Base-by-base conservation (phyloP, 2,329 filamentous ascomycete genomes). In the Onygenales sp. region DNA sequence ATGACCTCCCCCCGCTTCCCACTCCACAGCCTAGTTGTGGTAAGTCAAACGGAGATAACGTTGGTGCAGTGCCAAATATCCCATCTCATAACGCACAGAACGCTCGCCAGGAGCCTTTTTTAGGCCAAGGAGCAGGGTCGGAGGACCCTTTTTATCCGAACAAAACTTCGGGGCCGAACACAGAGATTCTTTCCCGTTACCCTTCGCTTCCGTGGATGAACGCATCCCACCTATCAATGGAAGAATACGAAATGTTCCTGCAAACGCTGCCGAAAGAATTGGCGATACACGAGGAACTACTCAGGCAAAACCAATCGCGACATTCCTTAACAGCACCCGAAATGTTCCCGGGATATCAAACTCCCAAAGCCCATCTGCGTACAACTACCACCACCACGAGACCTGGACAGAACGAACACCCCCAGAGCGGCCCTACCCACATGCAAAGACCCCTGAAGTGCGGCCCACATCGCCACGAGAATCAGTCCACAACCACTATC, bases 401-500 rank as follows among this genome's bases (percentile, higher is more conserved):
- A 2, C 21, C 21, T 27, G 3, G 21, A 27, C 21, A 27, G 21
- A 27, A 27, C 21, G 21, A 27, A 27, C 21, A 27, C 21, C 3
- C 21, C 21, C 21, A 27, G 21, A 27, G 21, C 21, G 21, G 4
- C 21, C 21, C 21, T 27, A 40, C 36, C 17, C 33, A 32, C n/a
- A n/a, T 3, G n/a, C 32, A 37, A 33, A 14, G 21, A 49, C 10
- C 32, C 31, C 46, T 49, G 21, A 11, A 14, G 31, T 31, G 34
- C 33, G 5, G 17, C 11, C 17, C 17, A 4, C 46, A 11, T 11
- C 46, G 21, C 17, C 55, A 56, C 49, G 53, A 37, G 50, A 61
- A 55, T 39, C 56, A 63, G 65, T 70, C 65, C 65, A 72, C 65
- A 68, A 68, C 64, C 67, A 72, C 62, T 59, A 67, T 62, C 64